A percentile compares a stretch with the other conserved stretches of the same genome.
These are phyloP conservation scores for Pterocarpus santalinus DNA, from an alignment of 306 rosid genomes.

Conservation along the genomic window DNA sequence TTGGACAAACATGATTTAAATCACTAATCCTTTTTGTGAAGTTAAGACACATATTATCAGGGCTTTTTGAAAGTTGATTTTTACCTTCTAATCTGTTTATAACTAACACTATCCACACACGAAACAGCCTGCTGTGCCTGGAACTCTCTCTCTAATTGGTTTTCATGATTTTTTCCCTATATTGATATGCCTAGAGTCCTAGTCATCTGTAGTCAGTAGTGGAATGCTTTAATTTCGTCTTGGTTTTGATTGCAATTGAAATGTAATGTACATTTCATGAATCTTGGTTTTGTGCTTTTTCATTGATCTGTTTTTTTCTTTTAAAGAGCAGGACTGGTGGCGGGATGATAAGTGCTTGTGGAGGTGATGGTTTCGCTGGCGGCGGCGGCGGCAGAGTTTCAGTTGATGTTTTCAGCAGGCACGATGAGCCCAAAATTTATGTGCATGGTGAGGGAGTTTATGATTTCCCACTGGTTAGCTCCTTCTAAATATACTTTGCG, in stretches of 20 bases:
- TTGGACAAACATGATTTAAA: conserved; percentile 28
- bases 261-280: conserved; percentile 21
- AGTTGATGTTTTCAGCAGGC: conserved; percentile 65
- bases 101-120: background rate
- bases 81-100: background rate
- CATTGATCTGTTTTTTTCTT: conserved; percentile 40
- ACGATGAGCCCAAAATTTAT: conserved; percentile 60
- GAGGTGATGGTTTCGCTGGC: conserved; percentile 61
- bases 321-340: conserved; percentile 60
- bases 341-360: conserved; percentile 63
- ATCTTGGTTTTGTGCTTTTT: conserved; percentile 19
- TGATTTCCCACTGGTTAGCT: conserved; percentile 33
- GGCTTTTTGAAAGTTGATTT: background rate
- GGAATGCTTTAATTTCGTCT: conserved; percentile 21
- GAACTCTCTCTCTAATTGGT: background rate
- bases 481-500: conserved; percentile 27
- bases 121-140: background rate
- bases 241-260: conserved; percentile 32
- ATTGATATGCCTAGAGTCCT: conserved; percentile 14
- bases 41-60: conserved; percentile 26
- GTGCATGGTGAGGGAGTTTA: conserved; percentile 56
- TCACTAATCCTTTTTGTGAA: conserved; percentile 6
- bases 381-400: conserved; percentile 66
- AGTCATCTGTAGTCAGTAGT: background rate
- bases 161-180: background rate